These are phyloP conservation scores for Byssoonygena ceratinophila DNA, from an alignment of 2,329 filamentous ascomycete genomes.

Conservation along the genomic window DNA sequence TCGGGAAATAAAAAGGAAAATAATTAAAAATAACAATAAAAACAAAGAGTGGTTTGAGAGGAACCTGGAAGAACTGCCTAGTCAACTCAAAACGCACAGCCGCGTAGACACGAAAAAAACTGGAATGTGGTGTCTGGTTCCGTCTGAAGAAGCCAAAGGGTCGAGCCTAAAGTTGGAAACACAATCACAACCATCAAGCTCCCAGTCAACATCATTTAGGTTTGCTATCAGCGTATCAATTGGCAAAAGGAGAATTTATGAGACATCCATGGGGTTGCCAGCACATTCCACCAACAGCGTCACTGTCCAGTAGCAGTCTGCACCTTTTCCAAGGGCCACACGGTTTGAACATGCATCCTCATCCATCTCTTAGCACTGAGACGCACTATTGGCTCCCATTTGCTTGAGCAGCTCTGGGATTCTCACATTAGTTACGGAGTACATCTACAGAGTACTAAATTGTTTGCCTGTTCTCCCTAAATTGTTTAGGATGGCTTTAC, in stretches of 20 bases:
- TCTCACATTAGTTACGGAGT: too few relatives aligned
- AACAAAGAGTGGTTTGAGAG: neutral
- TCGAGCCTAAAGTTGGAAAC: conserved; percentile 1
- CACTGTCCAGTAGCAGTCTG: neutral
- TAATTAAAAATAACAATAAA: neutral
- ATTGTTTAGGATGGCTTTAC: too few relatives aligned
- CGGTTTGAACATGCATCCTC: neutral
- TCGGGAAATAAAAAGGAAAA: neutral
- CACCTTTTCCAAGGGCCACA: neutral
- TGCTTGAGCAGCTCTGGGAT: too few relatives aligned
- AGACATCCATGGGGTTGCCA: conserved; percentile 1
- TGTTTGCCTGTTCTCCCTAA: neutral
- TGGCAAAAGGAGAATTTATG: neutral
- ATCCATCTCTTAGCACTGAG: neutral
- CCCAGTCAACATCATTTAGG: neutral
- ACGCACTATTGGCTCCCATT: too few relatives aligned
- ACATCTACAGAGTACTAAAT: too few relatives aligned
- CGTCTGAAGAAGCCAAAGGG: conserved; percentile 1
- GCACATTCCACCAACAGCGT: conserved; percentile 5
- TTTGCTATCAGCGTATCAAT: neutral
- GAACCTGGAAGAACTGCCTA: neutral
- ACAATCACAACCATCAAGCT: neutral
- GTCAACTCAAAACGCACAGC: conserved; percentile 1
- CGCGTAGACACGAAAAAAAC: neutral
- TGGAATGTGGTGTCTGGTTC: conserved; percentile 1